A percentile compares a stretch with the other conserved stretches of the same genome.
Conservation (phyloP, 1,139 yeast species). For the Kodamaea alishanica region DNA sequence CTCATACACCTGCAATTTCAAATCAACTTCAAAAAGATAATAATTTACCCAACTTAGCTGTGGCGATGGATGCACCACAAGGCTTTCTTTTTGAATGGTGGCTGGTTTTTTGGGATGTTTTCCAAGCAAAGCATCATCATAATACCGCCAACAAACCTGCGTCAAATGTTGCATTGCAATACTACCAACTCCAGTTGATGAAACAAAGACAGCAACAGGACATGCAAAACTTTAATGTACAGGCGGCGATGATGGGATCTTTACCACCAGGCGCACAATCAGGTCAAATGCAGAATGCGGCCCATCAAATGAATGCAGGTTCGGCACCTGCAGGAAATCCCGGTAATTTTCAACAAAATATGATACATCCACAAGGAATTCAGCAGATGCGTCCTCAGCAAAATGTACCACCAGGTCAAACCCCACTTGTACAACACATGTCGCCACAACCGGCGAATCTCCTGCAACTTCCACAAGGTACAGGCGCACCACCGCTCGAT, state of each 20-base stretch:
- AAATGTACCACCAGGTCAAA: slow-evolving; percentile 6
- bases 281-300: background rate
- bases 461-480: slow-evolving; percentile 9
- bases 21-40: slow-evolving; percentile 30
- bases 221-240: slow-evolving; percentile 39
- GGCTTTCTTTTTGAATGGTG: slow-evolving; percentile 94
- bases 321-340: slow-evolving; percentile 1
- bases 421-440: slow-evolving; percentile 10
- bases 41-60: slow-evolving; percentile 47
- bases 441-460: slow-evolving; percentile 10
- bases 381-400: slow-evolving; percentile 9
- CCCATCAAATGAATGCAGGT: background rate
- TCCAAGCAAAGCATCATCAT: slow-evolving; percentile 59
- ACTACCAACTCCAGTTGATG: slow-evolving; percentile 64
- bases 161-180: slow-evolving; percentile 60
- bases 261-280: slow-evolving; percentile 8
- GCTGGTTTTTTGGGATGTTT: slow-evolving; percentile 94
- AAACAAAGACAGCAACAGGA: slow-evolving; percentile 62
- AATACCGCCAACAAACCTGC: slow-evolving; percentile 46
- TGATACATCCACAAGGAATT: slow-evolving; percentile 4
- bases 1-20: slow-evolving; percentile 19
- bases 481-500: slow-evolving; percentile 8
- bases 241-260: slow-evolving; percentile 17
- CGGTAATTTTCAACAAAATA: slow-evolving; percentile 2
- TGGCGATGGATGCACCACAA: slow-evolving; percentile 76